These are phyloP conservation scores for Porcisia deanei DNA, from an alignment of 208 protist species.

Conservation along the genomic window DNA sequence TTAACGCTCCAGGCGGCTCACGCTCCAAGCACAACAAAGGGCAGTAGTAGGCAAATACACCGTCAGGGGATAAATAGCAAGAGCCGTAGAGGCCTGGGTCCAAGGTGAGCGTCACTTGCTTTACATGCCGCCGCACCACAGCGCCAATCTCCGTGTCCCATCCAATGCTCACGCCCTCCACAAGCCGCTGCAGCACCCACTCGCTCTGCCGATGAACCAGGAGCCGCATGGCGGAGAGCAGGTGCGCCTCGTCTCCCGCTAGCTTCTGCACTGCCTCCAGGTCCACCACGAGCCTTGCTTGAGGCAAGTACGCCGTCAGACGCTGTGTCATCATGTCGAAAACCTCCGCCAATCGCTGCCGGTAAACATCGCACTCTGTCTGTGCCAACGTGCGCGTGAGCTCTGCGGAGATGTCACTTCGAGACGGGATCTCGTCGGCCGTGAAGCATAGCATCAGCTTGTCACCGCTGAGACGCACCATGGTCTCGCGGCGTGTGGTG, in stretches of 20 bases:
- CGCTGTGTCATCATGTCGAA: conserved; percentile 43
- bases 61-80: conserved; percentile 47
- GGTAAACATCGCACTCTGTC: conserved; percentile 46
- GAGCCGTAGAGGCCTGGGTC: conserved; percentile 44
- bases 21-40: conserved; percentile 64
- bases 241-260: conserved; percentile 41
- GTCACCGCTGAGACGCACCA: conserved; percentile 49
- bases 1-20: conserved; percentile 19
- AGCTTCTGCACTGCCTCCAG: conserved; percentile 34
- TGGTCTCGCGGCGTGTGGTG: conserved; percentile 42
- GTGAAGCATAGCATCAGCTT: conserved; percentile 83
- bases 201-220: conserved; percentile 62
- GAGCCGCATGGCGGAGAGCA: conserved; percentile 64
- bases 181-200: conserved; percentile 71
- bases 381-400: conserved; percentile 42
- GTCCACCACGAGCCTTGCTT: conserved; percentile 51
- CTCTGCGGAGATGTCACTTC: conserved; percentile 47
- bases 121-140: conserved; percentile 58
- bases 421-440: conserved; percentile 30
- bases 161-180: conserved; percentile 70
- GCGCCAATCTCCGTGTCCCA: conserved; percentile 77
- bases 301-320: conserved; percentile 52
- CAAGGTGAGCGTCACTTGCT: conserved; percentile 54
- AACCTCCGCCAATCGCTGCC: conserved; percentile 44
- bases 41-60: conserved; percentile 69